phyloP scores from a whole-genome alignment of 2,329 filamentous ascomycete species.

The Talaromyces islandicus region DNA sequence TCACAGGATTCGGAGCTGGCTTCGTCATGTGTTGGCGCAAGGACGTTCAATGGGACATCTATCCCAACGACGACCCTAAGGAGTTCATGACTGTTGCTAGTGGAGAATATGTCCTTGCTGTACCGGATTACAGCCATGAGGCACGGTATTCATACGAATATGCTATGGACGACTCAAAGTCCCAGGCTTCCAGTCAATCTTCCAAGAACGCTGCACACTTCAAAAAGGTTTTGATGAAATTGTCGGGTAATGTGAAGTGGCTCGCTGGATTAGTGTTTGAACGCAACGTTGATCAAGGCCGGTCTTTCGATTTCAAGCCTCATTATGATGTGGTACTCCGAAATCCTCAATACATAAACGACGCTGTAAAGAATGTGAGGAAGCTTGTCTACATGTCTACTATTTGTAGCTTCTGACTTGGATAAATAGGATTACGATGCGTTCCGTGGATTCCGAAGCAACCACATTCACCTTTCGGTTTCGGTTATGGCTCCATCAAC shows the following conservation, averaged over 20 bases:
- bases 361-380: constrained; percentile 45
- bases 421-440: constrained; percentile 65
- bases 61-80: constrained; percentile 77
- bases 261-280: constrained; percentile 89
- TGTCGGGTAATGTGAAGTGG: constrained; percentile 94
- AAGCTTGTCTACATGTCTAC: neutral
- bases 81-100: constrained; percentile 95
- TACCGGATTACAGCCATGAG: constrained; percentile 88
- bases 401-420: neutral
- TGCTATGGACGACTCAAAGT: constrained; percentile 50
- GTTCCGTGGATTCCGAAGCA: constrained; percentile 92
- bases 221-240: constrained; percentile 98
- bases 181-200: constrained; percentile 53
- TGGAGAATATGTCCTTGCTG: constrained; percentile 87
- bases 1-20: constrained; percentile 87
- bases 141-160: constrained; percentile 58
- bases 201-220: constrained; percentile 74
- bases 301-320: constrained; percentile 82
- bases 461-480: constrained; percentile 93
- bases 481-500: constrained; percentile 82
- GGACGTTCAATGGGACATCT: constrained; percentile 81
- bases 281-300: constrained; percentile 65
- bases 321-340: constrained; percentile 89
- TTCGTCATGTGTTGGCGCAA: constrained; percentile 99
- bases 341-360: constrained; percentile 67